phyloP scores from a whole-genome alignment of 768 basidiomycete genomes.

The Boletellus emodensis region DNA sequence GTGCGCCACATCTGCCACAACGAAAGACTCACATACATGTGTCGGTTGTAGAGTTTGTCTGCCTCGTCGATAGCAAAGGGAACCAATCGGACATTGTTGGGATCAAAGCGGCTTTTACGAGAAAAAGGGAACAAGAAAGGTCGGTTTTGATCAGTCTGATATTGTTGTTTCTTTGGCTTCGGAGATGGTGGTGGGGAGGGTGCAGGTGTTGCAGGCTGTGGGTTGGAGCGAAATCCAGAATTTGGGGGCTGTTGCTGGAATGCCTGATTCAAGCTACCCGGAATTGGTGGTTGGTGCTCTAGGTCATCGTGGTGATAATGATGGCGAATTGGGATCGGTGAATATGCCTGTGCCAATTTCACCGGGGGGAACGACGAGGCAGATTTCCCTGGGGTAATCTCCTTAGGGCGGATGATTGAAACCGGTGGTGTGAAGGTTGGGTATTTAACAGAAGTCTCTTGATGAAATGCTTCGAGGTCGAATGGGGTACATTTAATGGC shows the following conservation, averaged over 20 bases:
- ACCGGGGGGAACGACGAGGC: slow-evolving; percentile 40
- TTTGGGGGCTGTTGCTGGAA: slow-evolving; percentile 34
- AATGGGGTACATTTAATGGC: slow-evolving; percentile 87
- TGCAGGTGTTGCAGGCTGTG: slow-evolving; percentile 83
- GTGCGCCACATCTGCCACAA: slow-evolving; percentile 94
- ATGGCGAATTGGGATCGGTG: slow-evolving; percentile 89
- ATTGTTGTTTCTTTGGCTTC: slow-evolving; percentile 97
- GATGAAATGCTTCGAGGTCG: slow-evolving; percentile 85
- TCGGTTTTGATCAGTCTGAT: slow-evolving; percentile 91
- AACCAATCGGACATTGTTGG: slow-evolving; percentile 63
- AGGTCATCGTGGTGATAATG: slow-evolving; percentile 87
- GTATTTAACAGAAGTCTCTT: slow-evolving; percentile 92
- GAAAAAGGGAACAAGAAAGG: slow-evolving; percentile 98
- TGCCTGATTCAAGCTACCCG: slow-evolving; percentile 31
- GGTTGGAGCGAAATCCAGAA: slow-evolving; percentile 34
- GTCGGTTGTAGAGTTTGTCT: slow-evolving; percentile 80
- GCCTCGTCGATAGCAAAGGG: slow-evolving; percentile 97
- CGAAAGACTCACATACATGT: slow-evolving; percentile 86
- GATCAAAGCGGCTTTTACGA: slow-evolving; percentile 45
- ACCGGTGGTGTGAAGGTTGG: slow-evolving; percentile 77
- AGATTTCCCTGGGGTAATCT: slow-evolving; percentile 27
- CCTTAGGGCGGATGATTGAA: slow-evolving; percentile 32
- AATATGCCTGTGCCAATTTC: slow-evolving; percentile 85
- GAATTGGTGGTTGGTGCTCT: slow-evolving; percentile 46
- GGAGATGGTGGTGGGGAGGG: slow-evolving; percentile 80